These are phyloP conservation scores for Ustilago tritici DNA, from an alignment of 1,284 basidiomycete species.

Conservation along the genomic window DNA sequence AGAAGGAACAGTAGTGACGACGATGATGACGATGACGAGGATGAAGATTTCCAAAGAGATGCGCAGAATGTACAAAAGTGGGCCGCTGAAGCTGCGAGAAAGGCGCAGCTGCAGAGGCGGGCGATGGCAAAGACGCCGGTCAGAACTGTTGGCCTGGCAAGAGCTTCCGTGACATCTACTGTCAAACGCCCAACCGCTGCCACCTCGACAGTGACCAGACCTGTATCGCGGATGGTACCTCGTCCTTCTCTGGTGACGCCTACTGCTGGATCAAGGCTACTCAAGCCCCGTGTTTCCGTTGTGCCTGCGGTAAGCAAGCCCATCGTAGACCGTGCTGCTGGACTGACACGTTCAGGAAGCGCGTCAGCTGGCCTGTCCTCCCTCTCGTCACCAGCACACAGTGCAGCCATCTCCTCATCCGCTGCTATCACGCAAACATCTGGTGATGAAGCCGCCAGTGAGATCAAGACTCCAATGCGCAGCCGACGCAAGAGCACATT, in stretches of 20 bases:
- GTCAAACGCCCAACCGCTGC: constrained; percentile 14
- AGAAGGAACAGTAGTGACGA: constrained; percentile 18
- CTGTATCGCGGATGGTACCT: constrained; percentile 12
- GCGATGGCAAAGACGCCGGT: constrained; percentile 13
- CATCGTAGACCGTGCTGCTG: neutral
- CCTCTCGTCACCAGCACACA: neutral
- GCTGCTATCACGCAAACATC: neutral
- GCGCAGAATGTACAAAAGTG: constrained; percentile 29
- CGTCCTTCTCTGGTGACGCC: constrained; percentile 31
- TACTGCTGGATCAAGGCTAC: constrained; percentile 20
- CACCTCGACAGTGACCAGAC: constrained; percentile 13
- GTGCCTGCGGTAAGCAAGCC: constrained; percentile 4
- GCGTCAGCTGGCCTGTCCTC: constrained; percentile 17
- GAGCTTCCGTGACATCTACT: constrained; percentile 1
- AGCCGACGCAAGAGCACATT: constrained; percentile 44
- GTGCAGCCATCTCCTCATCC: neutral
- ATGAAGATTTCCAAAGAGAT: constrained; percentile 26
- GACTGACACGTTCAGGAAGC: constrained; percentile 23
- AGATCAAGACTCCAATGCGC: constrained; percentile 39
- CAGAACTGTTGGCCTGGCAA: neutral
- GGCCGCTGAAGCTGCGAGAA: constrained; percentile 39
- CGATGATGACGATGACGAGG: constrained; percentile 21
- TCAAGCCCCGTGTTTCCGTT: constrained; percentile 26
- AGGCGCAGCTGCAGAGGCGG: constrained; percentile 19
- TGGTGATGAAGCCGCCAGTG: neutral